Conservation (phyloP, 306 rosid species). For the Fragaria nilgerrensis region DNA sequence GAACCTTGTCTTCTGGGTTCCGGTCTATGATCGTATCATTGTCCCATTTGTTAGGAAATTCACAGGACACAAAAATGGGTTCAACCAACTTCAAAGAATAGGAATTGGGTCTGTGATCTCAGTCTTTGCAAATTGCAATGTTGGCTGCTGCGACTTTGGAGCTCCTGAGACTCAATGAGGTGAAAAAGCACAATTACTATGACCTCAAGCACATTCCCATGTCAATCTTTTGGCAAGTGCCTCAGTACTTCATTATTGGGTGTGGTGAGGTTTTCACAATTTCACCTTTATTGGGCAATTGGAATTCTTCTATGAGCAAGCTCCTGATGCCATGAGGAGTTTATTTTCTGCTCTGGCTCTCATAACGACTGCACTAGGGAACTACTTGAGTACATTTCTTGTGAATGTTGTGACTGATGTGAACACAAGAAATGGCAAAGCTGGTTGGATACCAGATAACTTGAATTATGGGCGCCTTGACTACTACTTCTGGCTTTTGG, state of each 20-base stretch:
- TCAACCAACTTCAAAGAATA: conserved; percentile 29
- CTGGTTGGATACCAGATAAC: conserved; percentile 23
- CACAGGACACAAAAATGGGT: conserved; percentile 13
- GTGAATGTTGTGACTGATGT: conserved; percentile 9
- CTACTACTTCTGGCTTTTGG: conserved; percentile 19
- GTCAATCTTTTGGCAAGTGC: conserved; percentile 35
- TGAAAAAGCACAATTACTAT: conserved; percentile 7
- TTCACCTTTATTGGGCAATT: conserved; percentile 21
- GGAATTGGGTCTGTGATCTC: conserved; percentile 23
- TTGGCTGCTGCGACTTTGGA: conserved; percentile 11
- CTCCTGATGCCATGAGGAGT: conserved; percentile 37
- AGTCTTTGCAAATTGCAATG: conserved; percentile 8
- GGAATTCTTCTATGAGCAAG: conserved; percentile 28
- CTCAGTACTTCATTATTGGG: conserved; percentile 24
- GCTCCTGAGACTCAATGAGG: conserved; percentile 13
- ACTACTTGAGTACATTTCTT: conserved; percentile 19
- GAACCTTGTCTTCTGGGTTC: conserved; percentile 22
- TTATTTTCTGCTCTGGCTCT: conserved; percentile 25
- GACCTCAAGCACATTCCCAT: conserved; percentile 24
- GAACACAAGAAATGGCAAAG: conserved; percentile 12
- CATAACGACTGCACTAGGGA: conserved; percentile 13
- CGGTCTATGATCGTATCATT: conserved; percentile 3
- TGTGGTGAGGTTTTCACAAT: conserved; percentile 20
- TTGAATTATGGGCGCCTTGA: conserved; percentile 22
- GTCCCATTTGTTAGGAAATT: conserved; percentile 8